Evolutionary conservation across 495 filamentous ascomycete species (phyloP), one percentile per base, ranked within the genome.

Genomic region (Rusavskia elegans): DNA sequence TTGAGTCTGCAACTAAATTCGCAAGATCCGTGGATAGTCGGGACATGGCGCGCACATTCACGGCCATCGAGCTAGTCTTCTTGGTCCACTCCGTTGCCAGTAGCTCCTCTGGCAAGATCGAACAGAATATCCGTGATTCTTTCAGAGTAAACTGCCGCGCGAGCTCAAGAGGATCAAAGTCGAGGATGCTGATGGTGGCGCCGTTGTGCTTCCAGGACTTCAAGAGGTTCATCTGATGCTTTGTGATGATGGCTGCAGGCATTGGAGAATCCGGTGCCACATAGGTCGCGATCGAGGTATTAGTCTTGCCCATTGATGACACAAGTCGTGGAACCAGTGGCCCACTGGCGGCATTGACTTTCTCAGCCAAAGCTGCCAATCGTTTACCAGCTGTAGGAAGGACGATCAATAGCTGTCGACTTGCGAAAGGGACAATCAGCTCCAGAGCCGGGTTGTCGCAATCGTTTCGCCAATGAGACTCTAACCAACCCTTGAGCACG

Each of bases 1-100:
- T 95, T 2, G 84, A 94, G 64, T 97, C 93, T n/a, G 87, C 87
- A 20, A 99, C 93, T 21, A 97, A 72, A 62, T 95, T 89, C 10
- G 89, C 84, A 25, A 97, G 71, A 52, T 95, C 88, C 0, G 86
- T 97, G 1, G 92, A 93, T 46, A 97, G 70, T 2, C 83, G 81
- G 5, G 90, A 93, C 89, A 97, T 95, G 16, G 87, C 84, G 57
- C 89, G 84, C 19, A 97, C 92, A 58, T 96, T 95, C n/a, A 84
- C 79, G 3, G 93, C 86, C 53, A 84, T 75, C 5, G 78, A 82
- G 16, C 80, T 84, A 0, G 74, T 74, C 59, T 85, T 84, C 67
- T 90, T 94, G 60, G 80, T 92, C 93, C 93, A 97, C 62, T 93
- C 89, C 0, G 82, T 84, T 11, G 81, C 89, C 20, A 99, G 72